Base-by-base conservation (phyloP, 352 stramenopile genomes). In the Peronospora farinosa region DNA sequence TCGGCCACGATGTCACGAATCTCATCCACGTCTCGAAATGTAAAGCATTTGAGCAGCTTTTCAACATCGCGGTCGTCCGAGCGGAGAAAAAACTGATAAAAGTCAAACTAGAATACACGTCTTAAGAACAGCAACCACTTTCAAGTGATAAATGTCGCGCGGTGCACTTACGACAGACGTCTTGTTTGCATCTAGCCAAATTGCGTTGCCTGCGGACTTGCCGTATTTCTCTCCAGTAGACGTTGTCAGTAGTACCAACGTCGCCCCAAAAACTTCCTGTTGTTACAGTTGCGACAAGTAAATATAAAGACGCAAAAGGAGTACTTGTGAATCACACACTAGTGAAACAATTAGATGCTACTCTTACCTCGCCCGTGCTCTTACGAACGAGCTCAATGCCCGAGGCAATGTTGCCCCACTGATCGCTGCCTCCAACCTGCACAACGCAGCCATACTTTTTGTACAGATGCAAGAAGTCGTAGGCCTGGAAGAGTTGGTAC, bases 401-500 rank as follows among this genome's bases (percentile, higher is more conserved):
- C 31, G 81, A 91, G 12, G 97, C 83, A 71, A 99, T 99, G 67
- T 99, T 99, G 6, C 97, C 97, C 97, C 97, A 99, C 74, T 99
- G 97, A 74, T 99, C 97, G 46, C 85, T 98, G 31, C 97, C 97
- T 40, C 97, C 97, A 44, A 99, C 86, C 72, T 99, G 97, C 41
- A 97, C 79, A 12, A 90, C 72, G 36, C 92, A 97, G 50, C 84
- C 72, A 53, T 98, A 73, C n/a, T 89, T 60, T 41, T 81, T 66
- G 69, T 89, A 89, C 10, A 99, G 67, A 60, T 99, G 92, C 47
- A 98, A 62, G 69, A 99, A 99, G 65, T 99, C 97, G 60, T 99
- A 99, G 7, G 96, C 96, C 73, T 99, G 96, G 53, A 99, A 92
- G 55, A 99, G 89, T 80, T 99, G 98, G 76, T 99, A 99, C 57